Percentiles rank a stretch among this genome's conserved stretches.
Evolutionary conservation across 495 filamentous ascomycete genomes (phyloP).

Genomic region (Penicillium ochrochloron): DNA sequence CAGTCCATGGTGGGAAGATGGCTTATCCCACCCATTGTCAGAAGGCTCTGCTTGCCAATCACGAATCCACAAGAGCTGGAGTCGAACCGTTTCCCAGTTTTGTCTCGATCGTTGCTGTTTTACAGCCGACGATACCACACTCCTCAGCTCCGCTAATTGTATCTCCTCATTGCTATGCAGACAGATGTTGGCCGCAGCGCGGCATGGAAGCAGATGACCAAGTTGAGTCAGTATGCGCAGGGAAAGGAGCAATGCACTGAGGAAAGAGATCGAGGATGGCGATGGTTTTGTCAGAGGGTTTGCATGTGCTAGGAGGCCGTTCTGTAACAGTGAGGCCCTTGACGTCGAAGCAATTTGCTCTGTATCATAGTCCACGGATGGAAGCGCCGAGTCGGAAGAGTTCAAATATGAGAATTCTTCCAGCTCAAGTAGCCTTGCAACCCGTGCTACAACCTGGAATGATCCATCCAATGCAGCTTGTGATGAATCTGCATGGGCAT

Average conservation of each 20-base stretch:
- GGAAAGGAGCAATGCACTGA: conserved; percentile 72
- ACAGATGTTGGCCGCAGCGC: conserved; percentile 50
- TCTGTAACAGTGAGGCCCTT: conserved; percentile 53
- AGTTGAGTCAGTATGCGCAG: conserved; percentile 64
- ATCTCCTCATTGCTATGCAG: conserved; percentile 58
- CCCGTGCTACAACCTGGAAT: conserved; percentile 63
- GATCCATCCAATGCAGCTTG: conserved; percentile 62
- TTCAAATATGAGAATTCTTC: conserved; percentile 52
- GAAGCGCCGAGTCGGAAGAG: conserved; percentile 28
- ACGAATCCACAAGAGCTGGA: conserved; percentile 79
- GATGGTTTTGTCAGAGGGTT: conserved; percentile 73
- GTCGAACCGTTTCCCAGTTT: conserved; percentile 68
- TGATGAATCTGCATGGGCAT: conserved; percentile 65
- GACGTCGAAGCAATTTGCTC: conserved; percentile 49
- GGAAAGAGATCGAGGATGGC: conserved; percentile 60
- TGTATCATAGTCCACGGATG: conserved; percentile 40
- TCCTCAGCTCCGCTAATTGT: conserved; percentile 67
- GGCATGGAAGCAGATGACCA: conserved; percentile 62
- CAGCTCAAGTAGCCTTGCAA: conserved; percentile 63
- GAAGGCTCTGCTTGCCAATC: conserved; percentile 68
- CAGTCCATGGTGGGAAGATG: conserved; percentile 58
- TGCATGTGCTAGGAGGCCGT: conserved; percentile 60
- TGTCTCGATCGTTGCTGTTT: conserved; percentile 62
- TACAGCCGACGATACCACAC: conserved; percentile 59
- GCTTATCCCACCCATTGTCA: conserved; percentile 31